Percentiles rank a stretch among this genome's conserved stretches.
Conservation (phyloP, 306 rosid genomes). For the Castanospermum australe region DNA sequence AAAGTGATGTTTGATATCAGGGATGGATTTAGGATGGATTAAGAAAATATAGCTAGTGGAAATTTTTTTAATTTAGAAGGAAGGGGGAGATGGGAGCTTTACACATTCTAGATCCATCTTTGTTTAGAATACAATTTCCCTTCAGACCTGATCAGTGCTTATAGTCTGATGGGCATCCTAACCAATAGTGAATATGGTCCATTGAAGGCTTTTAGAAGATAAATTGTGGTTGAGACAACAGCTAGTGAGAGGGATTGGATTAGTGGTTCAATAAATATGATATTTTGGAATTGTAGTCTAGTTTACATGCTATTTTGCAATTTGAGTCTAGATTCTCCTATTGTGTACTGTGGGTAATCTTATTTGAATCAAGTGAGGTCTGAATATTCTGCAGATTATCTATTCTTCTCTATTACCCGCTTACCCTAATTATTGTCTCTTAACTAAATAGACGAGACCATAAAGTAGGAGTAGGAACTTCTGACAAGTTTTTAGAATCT, state of each 20-base stretch:
- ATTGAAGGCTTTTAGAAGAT: too few relatives aligned
- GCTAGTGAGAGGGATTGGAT: background rate
- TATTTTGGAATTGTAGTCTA: background rate
- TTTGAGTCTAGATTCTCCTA: background rate
- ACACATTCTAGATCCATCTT: background rate
- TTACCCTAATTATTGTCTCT: background rate
- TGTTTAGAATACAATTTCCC: background rate
- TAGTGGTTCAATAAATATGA: background rate
- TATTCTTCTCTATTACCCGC: background rate
- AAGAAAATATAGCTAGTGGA: background rate
- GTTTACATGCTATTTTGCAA: too few relatives aligned
- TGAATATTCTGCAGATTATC: background rate
- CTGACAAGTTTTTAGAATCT: constrained; percentile 32
- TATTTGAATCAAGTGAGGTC: background rate
- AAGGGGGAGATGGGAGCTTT: background rate
- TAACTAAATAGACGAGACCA: background rate
- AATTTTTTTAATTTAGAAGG: background rate
- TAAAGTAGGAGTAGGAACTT: background rate
- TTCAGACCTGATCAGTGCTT: background rate
- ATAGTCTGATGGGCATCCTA: background rate
- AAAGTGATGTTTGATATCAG: background rate
- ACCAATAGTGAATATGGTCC: background rate
- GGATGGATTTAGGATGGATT: background rate
- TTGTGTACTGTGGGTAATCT: background rate
- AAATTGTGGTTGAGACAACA: too few relatives aligned